A percentile compares a stretch with the other conserved stretches of the same genome.
Evolutionary conservation across 169 alveolate species (phyloP).

Genomic region (Plasmodium vivax): DNA sequence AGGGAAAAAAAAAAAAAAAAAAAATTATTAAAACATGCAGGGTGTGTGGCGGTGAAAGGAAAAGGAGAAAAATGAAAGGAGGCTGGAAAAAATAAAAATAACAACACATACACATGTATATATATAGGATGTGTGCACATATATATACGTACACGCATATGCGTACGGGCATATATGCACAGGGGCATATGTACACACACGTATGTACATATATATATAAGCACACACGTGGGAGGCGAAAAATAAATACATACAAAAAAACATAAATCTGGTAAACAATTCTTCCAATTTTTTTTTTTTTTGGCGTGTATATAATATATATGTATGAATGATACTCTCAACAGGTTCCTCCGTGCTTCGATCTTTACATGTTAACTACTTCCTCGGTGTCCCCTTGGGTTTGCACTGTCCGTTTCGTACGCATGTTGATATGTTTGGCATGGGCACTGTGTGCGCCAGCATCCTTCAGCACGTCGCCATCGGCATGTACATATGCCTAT

Average conservation of each 20-base stretch:
- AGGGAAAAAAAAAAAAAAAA: conserved; percentile 10
- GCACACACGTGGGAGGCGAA: neutral
- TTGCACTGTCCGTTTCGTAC: neutral
- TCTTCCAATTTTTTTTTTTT: conserved; percentile 19
- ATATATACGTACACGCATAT: neutral
- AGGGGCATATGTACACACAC: neutral
- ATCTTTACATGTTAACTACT: neutral
- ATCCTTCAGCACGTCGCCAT: neutral
- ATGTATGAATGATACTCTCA: neutral
- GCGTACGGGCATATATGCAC: neutral
- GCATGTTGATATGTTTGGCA: neutral
- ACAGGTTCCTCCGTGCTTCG: neutral
- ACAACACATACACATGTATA: neutral
- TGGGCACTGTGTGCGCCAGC: neutral
- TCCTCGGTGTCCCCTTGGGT: neutral
- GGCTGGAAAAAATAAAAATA: neutral
- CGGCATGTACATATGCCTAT: neutral
- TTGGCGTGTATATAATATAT: neutral
- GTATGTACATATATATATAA: neutral
- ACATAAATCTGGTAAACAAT: neutral
- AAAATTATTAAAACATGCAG: neutral
- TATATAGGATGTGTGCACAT: conserved; percentile 6
- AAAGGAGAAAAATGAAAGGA: neutral
- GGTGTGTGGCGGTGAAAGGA: neutral
- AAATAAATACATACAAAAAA: conserved; percentile 3